Percentiles rank a stretch among this genome's conserved stretches.
phyloP scores from a whole-genome alignment of 2,329 filamentous ascomycete species.

The Xylaria sp. region DNA sequence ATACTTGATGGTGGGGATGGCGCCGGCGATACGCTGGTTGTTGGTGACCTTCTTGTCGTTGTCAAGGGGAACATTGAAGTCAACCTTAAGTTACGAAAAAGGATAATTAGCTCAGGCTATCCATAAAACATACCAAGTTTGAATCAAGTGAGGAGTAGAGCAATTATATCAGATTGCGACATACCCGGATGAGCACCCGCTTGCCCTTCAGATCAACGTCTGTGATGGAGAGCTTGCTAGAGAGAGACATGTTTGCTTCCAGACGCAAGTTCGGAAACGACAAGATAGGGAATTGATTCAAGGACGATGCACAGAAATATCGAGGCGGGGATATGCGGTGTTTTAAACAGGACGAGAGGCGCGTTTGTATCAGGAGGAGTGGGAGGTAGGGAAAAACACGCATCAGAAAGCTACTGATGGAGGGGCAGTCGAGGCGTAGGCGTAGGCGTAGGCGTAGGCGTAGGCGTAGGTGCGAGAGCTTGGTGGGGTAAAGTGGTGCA shows the following conservation, averaged over 20 bases:
- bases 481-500: constrained; percentile 31
- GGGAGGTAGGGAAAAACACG: constrained; percentile 34
- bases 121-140: neutral
- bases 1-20: constrained; percentile 93
- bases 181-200: constrained; percentile 94
- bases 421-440: constrained; percentile 33
- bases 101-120: constrained; percentile 33
- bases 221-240: constrained; percentile 95
- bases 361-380: constrained; percentile 22
- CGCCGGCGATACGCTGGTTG: constrained; percentile 96
- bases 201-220: constrained; percentile 98
- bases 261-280: neutral
- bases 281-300: constrained; percentile 25
- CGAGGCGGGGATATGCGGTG: constrained; percentile 20
- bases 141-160: neutral
- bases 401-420: constrained; percentile 33
- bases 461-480: no score
- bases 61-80: constrained; percentile 99
- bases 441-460: no score
- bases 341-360: constrained; percentile 25
- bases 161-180: constrained; percentile 41
- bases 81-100: constrained; percentile 66
- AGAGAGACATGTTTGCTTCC: constrained; percentile 81
- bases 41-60: constrained; percentile 93
- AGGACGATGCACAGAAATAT: constrained; percentile 10